Evolutionary conservation across 345 rosid genomes (phyloP).

Genomic region (Clausena lansium): DNA sequence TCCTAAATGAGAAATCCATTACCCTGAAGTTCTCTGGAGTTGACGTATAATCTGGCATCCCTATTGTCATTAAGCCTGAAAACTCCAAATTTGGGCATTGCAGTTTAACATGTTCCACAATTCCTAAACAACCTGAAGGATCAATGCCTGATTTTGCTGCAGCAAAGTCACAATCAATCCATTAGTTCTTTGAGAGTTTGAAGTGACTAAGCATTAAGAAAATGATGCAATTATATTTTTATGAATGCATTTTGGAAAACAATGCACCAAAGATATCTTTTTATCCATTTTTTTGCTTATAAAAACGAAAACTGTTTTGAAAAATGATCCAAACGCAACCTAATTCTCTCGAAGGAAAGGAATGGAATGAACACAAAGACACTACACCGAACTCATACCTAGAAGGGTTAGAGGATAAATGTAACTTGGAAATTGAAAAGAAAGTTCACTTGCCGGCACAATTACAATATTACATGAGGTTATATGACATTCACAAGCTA

Average conservation of each 20-base stretch:
- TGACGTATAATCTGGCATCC: conserved; percentile 85
- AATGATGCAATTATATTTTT: background rate
- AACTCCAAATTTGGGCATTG: conserved; percentile 67
- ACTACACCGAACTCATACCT: background rate
- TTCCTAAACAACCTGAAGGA: conserved; percentile 67
- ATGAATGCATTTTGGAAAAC: no score
- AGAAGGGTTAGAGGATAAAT: background rate
- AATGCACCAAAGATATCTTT: no score
- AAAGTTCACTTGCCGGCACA: background rate
- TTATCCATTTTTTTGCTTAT: no score
- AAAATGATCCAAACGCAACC: no score
- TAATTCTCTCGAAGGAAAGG: background rate
- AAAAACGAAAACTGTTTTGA: no score
- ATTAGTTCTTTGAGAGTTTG: background rate
- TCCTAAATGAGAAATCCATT: conserved; percentile 10
- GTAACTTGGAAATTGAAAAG: background rate
- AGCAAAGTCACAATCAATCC: conserved; percentile 23
- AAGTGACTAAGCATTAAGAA: background rate
- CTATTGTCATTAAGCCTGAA: conserved; percentile 94
- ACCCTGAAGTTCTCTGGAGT: conserved; percentile 93
- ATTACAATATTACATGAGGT: background rate
- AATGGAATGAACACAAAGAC: background rate
- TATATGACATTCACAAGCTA: background rate
- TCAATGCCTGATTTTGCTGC: conserved; percentile 89
- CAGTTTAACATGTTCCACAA: conserved; percentile 64